A percentile compares a stretch with the other conserved stretches of the same genome.
Evolutionary conservation across 208 protist genomes (phyloP).

Genomic region (Crithidia fasciculata): DNA sequence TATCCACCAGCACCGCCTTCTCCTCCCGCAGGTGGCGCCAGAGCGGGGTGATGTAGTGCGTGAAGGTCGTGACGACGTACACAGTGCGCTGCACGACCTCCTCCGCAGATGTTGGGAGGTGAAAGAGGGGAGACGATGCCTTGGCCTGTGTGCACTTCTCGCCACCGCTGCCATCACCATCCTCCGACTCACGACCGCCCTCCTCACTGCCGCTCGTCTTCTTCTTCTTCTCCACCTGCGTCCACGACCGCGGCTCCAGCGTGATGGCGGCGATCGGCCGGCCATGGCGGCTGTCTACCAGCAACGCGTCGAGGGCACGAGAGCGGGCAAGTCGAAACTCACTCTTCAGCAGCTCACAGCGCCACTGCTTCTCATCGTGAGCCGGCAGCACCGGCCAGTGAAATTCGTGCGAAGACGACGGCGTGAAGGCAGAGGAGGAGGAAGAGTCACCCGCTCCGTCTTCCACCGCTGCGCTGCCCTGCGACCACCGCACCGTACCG

Average conservation of each 20-base stretch:
- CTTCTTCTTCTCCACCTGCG: background rate
- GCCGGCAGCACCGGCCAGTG: conserved; percentile 29
- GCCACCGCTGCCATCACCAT: too few relatives aligned
- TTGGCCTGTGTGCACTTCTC: background rate
- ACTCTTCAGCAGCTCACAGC: conserved; percentile 67
- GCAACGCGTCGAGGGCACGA: conserved; percentile 60
- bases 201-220: too few relatives aligned
- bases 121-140: background rate
- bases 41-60: conserved; percentile 63
- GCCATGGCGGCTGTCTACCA: conserved; percentile 51
- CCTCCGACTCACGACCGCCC: too few relatives aligned
- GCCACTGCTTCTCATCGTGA: conserved; percentile 58
- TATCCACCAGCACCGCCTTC: conserved; percentile 76
- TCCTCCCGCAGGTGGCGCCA: conserved; percentile 64
- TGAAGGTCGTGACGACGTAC: conserved; percentile 61
- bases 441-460: background rate
- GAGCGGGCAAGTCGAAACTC: conserved; percentile 72
- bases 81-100: conserved; percentile 40
- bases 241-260: conserved; percentile 31
- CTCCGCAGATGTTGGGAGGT: conserved; percentile 11
- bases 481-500: conserved; percentile 55
- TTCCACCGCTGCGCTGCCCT: conserved; percentile 37
- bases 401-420: background rate
- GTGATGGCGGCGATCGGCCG: conserved; percentile 66
- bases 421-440: background rate